Conservation (phyloP, 1,284 basidiomycete species). For the Moesziomyces parantarcticus region DNA sequence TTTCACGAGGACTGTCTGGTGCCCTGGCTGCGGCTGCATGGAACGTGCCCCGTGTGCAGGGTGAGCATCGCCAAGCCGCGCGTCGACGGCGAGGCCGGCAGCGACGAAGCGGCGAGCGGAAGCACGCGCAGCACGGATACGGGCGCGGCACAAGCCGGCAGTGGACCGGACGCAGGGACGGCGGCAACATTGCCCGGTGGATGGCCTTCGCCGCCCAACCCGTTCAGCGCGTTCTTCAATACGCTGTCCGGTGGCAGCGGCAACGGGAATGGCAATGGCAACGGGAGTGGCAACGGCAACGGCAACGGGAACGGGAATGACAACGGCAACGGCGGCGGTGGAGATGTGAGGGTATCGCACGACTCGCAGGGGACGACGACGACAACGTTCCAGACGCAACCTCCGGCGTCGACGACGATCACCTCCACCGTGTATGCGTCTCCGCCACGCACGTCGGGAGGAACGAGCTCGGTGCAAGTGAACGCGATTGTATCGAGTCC, state of each 20-base stretch:
- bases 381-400: slow-evolving; percentile 22
- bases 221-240: slow-evolving; percentile 17
- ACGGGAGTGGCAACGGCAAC: no score
- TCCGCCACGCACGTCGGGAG: neutral
- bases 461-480: slow-evolving; percentile 9
- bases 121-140: slow-evolving; percentile 1
- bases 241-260: no score
- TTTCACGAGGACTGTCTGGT: slow-evolving; percentile 61
- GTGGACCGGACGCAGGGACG: no score
- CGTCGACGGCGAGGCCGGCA: neutral
- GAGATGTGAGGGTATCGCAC: slow-evolving; percentile 4
- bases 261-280: no score
- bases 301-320: no score
- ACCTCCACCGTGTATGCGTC: slow-evolving; percentile 22
- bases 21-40: slow-evolving; percentile 57
- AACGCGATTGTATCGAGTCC: slow-evolving; percentile 36
- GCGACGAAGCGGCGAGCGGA: no score
- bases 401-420: slow-evolving; percentile 24
- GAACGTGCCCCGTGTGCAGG: slow-evolving; percentile 62
- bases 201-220: slow-evolving; percentile 32
- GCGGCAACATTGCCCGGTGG: slow-evolving; percentile 21
- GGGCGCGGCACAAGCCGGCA: no score
- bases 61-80: slow-evolving; percentile 39
- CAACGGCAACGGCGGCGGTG: neutral
- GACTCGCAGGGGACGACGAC: slow-evolving; percentile 10